A percentile compares a stretch with the other conserved stretches of the same genome.
Conservation (phyloP, 768 basidiomycete genomes). For the Termitomyces sp. region DNA sequence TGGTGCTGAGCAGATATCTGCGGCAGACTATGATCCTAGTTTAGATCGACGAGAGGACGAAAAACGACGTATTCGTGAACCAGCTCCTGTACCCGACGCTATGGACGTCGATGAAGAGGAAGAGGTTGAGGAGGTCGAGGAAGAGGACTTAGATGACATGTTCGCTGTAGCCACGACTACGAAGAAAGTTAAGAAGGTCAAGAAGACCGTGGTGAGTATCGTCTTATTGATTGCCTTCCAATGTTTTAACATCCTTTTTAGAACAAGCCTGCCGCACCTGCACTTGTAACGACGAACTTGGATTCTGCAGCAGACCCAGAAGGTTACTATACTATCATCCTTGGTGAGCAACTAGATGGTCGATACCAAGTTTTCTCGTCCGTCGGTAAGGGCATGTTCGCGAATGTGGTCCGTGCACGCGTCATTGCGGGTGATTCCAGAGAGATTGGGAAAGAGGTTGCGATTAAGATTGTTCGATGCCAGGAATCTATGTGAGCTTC, state of each 20-base stretch:
- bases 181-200: slow-evolving; percentile 57
- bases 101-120: slow-evolving; percentile 44
- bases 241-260: background rate
- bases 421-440: slow-evolving; percentile 65
- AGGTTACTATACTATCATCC: slow-evolving; percentile 92
- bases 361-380: slow-evolving; percentile 93
- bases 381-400: slow-evolving; percentile 99
- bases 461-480: slow-evolving; percentile 94
- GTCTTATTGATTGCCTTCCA: background rate
- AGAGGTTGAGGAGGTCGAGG: slow-evolving; percentile 61
- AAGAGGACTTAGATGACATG: slow-evolving; percentile 94
- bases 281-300: slow-evolving; percentile 69
- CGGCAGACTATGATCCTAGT: slow-evolving; percentile 85
- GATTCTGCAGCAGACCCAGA: slow-evolving; percentile 93
- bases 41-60: slow-evolving; percentile 84
- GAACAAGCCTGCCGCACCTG: slow-evolving; percentile 52
- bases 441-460: slow-evolving; percentile 67
- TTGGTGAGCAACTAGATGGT: slow-evolving; percentile 91
- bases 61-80: slow-evolving; percentile 56
- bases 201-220: slow-evolving; percentile 49
- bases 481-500: slow-evolving; percentile 87
- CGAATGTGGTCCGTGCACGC: slow-evolving; percentile 90
- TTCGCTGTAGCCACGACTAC: slow-evolving; percentile 60
- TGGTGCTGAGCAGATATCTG: slow-evolving; percentile 70
- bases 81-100: slow-evolving; percentile 27